These are phyloP conservation scores for Umbelopsis sp. DNA, from an alignment of 371 early-diverging fungal species.

Conservation along the genomic window DNA sequence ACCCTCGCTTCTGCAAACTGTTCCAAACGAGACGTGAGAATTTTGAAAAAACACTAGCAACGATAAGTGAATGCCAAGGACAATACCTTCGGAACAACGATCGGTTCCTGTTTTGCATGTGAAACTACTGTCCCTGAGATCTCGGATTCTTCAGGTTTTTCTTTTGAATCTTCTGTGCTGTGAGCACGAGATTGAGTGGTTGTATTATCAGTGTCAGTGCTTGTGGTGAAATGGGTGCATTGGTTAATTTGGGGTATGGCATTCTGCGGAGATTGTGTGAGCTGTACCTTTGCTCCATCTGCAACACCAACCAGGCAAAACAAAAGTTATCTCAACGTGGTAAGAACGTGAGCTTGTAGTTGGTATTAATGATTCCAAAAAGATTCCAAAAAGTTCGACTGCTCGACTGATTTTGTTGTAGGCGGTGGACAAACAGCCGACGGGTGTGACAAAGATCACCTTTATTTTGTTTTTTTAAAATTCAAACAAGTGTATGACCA, in stretches of 20 bases:
- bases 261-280: neutral
- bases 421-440: neutral
- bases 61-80: no score
- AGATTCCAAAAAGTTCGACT: neutral
- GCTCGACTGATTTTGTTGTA: neutral
- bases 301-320: neutral
- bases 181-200: neutral
- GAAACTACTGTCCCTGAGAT: slow-evolving; percentile 2
- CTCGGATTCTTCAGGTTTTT: neutral
- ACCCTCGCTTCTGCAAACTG: slow-evolving; percentile 49
- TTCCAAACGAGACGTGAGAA: neutral
- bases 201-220: neutral
- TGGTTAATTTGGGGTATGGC: neutral
- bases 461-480: no score
- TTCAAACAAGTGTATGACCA: no score
- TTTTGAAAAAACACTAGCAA: neutral
- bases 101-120: neutral
- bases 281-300: neutral
- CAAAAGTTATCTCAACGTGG: neutral
- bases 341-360: neutral
- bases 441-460: neutral
- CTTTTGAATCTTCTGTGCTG: neutral
- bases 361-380: neutral
- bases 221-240: neutral
- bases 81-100: slow-evolving; percentile 5